A percentile compares a stretch with the other conserved stretches of the same genome.
phyloP scores from a whole-genome alignment of 768 basidiomycete species.

The Cyathus striatus region DNA sequence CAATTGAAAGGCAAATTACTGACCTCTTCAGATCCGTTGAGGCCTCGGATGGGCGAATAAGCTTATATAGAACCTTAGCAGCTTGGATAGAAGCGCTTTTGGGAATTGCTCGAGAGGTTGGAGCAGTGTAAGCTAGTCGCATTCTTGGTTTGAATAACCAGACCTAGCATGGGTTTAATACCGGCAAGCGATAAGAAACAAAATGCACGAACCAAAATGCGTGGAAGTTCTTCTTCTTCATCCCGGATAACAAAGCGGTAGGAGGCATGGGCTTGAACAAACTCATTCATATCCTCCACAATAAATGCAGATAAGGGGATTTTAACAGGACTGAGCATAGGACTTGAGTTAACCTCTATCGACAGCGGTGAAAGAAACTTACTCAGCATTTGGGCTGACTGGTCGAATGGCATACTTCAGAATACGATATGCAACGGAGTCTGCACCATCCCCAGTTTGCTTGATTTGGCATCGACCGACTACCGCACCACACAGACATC shows the following conservation, averaged over 20 bases:
- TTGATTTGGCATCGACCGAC: conserved; percentile 63
- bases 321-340: conserved; percentile 27
- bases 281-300: conserved; percentile 87
- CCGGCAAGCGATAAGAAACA: not conserved
- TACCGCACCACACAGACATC: conserved; percentile 82
- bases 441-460: conserved; percentile 25
- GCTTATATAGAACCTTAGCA: conserved; percentile 84
- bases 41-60: conserved; percentile 56
- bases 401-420: conserved; percentile 84
- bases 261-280: conserved; percentile 86
- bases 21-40: conserved; percentile 51
- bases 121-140: conserved; percentile 66
- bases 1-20: conserved; percentile 9
- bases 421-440: conserved; percentile 54
- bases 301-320: conserved; percentile 84
- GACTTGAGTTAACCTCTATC: not conserved
- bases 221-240: conserved; percentile 77
- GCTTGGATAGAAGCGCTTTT: conserved; percentile 58
- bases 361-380: conserved; percentile 22
- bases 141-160: conserved; percentile 96
- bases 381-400: conserved; percentile 58
- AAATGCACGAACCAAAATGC: conserved; percentile 61
- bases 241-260: conserved; percentile 89
- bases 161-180: conserved; percentile 41
- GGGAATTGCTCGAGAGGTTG: conserved; percentile 50